phyloP scores from a whole-genome alignment of 305 asterid genomes.

The Fraxinus dipetala region DNA sequence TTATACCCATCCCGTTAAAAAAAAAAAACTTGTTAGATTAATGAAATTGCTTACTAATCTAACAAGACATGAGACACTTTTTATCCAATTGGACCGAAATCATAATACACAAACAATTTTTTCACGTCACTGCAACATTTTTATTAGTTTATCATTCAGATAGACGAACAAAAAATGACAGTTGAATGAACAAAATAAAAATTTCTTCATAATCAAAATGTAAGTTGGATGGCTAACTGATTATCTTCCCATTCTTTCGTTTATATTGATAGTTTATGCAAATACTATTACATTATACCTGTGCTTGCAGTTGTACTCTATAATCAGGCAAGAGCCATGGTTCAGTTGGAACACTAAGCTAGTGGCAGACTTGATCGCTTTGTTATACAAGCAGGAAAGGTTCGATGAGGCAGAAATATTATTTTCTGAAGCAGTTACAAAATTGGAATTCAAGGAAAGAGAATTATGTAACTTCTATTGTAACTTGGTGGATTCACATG shows the following conservation, averaged over 20 bases:
- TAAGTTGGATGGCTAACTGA: not conserved
- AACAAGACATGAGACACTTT: not conserved
- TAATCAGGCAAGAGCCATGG: constrained; percentile 68
- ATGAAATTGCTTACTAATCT: not conserved
- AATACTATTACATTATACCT: not conserved
- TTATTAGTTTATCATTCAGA: not conserved
- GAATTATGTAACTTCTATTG: constrained; percentile 66
- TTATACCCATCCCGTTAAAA: not conserved
- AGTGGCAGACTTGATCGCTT: constrained; percentile 67
- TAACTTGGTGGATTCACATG: constrained; percentile 49
- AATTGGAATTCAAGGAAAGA: constrained; percentile 50
- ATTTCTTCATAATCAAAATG: not conserved
- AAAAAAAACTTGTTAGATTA: not conserved
- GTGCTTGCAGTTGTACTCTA: constrained; percentile 59
- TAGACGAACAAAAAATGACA: not conserved
- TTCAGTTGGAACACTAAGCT: constrained; percentile 86
- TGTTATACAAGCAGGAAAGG: constrained; percentile 44
- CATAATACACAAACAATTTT: not conserved
- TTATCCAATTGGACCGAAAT: not conserved
- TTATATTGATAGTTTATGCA: not conserved
- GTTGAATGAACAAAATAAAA: not conserved
- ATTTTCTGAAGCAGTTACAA: constrained; percentile 43
- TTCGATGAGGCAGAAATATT: constrained; percentile 50
- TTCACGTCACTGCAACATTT: not conserved
- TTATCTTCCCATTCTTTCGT: not conserved